Evolutionary conservation across 169 alveolate species (phyloP).

Genomic region (Theileria orientalis): DNA sequence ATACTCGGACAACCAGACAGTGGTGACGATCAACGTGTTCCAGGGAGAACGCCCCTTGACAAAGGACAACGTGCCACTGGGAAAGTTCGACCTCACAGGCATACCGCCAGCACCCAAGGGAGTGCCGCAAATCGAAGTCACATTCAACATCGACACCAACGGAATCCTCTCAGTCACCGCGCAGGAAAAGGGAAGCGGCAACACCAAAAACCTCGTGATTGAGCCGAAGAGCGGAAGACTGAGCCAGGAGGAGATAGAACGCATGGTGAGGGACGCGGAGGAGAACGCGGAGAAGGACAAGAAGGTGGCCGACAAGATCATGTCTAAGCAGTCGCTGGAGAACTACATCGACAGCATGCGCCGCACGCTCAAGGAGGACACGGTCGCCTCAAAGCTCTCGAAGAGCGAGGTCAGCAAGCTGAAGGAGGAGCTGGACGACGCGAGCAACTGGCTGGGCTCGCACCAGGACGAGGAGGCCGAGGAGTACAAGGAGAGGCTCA

Average conservation of each 20-base stretch:
- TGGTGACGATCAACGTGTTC: conserved; percentile 93
- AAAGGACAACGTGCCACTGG: conserved; percentile 94
- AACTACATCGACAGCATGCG: conserved; percentile 90
- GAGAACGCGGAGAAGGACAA: conserved; percentile 94
- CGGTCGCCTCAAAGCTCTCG: conserved; percentile 87
- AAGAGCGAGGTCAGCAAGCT: conserved; percentile 88
- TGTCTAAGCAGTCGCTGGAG: conserved; percentile 91
- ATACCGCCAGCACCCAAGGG: conserved; percentile 96
- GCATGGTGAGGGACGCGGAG: conserved; percentile 94
- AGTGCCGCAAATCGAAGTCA: conserved; percentile 93
- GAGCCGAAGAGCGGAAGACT: conserved; percentile 96
- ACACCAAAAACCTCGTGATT: conserved; percentile 89
- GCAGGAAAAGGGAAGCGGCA: conserved; percentile 93
- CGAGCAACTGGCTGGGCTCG: conserved; percentile 88
- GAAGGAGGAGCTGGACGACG: conserved; percentile 87
- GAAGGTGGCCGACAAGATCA: conserved; percentile 87
- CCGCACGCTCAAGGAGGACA: conserved; percentile 91
- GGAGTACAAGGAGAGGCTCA: conserved; percentile 88
- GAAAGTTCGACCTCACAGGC: conserved; percentile 94
- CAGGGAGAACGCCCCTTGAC: conserved; percentile 98
- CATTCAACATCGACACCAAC: conserved; percentile 95
- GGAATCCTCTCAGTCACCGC: conserved; percentile 96
- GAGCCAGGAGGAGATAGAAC: conserved; percentile 92
- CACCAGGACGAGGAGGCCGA: conserved; percentile 91
- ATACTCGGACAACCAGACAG: conserved; percentile 92